Evolutionary conservation across 2,329 filamentous ascomycete genomes (phyloP), one percentile per base, ranked within the genome.

Genomic region (Beauveria australis): DNA sequence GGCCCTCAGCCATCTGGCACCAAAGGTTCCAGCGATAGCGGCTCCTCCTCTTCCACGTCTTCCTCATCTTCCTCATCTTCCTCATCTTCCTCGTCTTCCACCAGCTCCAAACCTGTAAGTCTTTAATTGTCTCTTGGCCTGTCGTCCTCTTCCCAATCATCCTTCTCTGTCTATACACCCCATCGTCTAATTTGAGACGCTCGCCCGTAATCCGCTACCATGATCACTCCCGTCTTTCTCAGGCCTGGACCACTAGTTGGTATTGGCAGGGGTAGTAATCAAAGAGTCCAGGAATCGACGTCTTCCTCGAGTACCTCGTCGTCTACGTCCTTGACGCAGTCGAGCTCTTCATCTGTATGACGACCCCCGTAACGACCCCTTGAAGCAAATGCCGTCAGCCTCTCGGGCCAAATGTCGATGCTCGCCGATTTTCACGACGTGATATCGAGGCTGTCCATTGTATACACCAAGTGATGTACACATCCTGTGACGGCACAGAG

Each of bases 1-100:
- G 71, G 69, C 58, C 76, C 74, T 33, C 61, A 74, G 16, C 81
- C 87, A 3, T 82, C 83, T 5, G 87, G 87, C 44, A 90, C 87
- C 18, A 64, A 65, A 51, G 69, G 70, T 53, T 63, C 59, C 43
- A 52, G 61, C 62, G 56, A 49, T 24, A n/a, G 56, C 26, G 19
- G 49, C 43, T 28, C 59, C 16, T 49, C 44, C 3, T 33, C 52
- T 16, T 41, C 56, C 22, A 18, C 49, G n/a, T 22, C 49, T n/a
- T 37, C 56, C 24, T 49, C 60, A 24, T 43, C 61, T 18, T 52
- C 67, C 7, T 65, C 70, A 48, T 43, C 67, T 6, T 64, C 68
- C 46, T 63, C 68, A 5, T 14, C 33, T 37, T 37, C 33, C 33
- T 37, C 33, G 14, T 63, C 70, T 30, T 66, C 66, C 8, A 53